These are phyloP conservation scores for Fusarium lateritium DNA, from an alignment of 2,329 filamentous ascomycete genomes.

Conservation along the genomic window DNA sequence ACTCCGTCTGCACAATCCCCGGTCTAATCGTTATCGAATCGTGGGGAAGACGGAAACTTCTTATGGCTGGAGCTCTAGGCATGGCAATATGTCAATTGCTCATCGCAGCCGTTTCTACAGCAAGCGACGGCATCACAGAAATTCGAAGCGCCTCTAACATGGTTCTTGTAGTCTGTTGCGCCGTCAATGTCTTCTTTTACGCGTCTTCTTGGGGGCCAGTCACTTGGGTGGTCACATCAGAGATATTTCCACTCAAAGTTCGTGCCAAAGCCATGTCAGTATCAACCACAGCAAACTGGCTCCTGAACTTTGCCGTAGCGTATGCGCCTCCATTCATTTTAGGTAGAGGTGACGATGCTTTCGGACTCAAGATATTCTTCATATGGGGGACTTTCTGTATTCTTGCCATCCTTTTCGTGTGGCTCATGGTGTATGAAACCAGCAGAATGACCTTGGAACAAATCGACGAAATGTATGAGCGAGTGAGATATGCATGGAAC, in stretches of 20 bases:
- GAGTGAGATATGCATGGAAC: conserved; percentile 78
- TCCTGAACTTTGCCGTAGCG: conserved; percentile 84
- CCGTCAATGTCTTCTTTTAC: conserved; percentile 84
- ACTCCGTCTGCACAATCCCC: conserved; percentile 81
- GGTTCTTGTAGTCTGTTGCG: conserved; percentile 74
- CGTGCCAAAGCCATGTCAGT: conserved; percentile 83
- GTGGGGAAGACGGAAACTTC: conserved; percentile 79
- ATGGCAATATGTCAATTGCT: conserved; percentile 78
- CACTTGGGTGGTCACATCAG: conserved; percentile 80
- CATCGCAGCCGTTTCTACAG: conserved; percentile 73
- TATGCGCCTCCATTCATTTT: conserved; percentile 87
- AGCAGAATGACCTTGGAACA: conserved; percentile 83
- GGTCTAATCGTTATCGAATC: conserved; percentile 83
- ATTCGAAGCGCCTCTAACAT: conserved; percentile 64
- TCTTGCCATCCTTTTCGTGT: conserved; percentile 80
- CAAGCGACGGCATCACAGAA: conserved; percentile 53
- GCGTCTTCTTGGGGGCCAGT: conserved; percentile 84
- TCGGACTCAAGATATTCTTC: conserved; percentile 83
- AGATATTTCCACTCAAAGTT: conserved; percentile 78
- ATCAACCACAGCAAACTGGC: conserved; percentile 83
- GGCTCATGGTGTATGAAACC: conserved; percentile 81
- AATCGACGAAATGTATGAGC: conserved; percentile 84
- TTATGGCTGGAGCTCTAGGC: conserved; percentile 80
- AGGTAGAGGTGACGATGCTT: conserved; percentile 76
- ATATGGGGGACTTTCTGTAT: conserved; percentile 85